Evolutionary conservation across 1,284 basidiomycete genomes (phyloP), one percentile per base, ranked within the genome.

Genomic region (Heterobasidion parviporum): DNA sequence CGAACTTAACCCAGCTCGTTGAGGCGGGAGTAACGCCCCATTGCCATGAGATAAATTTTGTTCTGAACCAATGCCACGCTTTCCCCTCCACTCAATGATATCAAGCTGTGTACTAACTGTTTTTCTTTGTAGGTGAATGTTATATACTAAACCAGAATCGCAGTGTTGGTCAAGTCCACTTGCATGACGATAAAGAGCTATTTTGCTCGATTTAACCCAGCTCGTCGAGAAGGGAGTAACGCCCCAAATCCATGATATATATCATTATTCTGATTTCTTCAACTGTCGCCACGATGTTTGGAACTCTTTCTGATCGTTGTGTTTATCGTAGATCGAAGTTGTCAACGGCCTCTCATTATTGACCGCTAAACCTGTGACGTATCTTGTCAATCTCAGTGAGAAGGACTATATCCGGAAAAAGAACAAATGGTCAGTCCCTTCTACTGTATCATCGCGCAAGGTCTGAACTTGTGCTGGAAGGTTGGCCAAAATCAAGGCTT

Each of bases 331-430:
- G 96, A 89, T 99, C 65, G 96, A 98, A 67, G 86, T 96, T 62
- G 91, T 99, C 74, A 99, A 99, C 76, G 74, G 84, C 50, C 84
- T 99, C 54, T 82, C 86, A 64, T 85, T 99, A 26, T 81, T 99
- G 52, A 98, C 96, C 20, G 95, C 97, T 60, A 99, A 99, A 71
- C 92, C 96, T 48, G 94, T 99, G 62, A 98, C 92, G 56, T 99
- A 99, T 77, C 89, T 99, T 50, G 94, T 99, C 72, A 99, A 99
- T 75, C 76, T 99, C 54, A 94, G 92, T 59, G 96, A 99, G 73
- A 84, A 83, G 63, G 97, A 99, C 73, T 99, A 93, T 68, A 76
- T 93, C 57, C 86, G 97, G 60, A 98, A 97, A 77, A 99, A 98
- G 87, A 99, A 98, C 80, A 99, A 98, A 79, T 99, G 96, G 94